phyloP scores from a whole-genome alignment of 2,329 filamentous ascomycete species.

The Fonsecaea multimorphosa region DNA sequence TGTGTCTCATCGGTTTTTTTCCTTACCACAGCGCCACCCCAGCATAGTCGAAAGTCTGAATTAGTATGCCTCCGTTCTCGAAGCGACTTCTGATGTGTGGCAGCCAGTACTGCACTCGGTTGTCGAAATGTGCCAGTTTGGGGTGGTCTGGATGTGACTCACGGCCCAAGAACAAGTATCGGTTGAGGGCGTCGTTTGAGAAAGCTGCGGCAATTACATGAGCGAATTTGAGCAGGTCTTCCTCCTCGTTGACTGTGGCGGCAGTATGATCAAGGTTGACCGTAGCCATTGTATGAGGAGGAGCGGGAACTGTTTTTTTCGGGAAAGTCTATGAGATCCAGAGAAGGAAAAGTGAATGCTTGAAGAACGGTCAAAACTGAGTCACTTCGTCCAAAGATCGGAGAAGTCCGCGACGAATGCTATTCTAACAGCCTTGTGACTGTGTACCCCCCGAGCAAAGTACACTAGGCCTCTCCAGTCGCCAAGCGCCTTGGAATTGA shows the following conservation, averaged over 20 bases:
- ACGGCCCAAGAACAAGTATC: conserved; percentile 27
- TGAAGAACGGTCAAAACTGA: background rate
- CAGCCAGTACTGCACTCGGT: conserved; percentile 25
- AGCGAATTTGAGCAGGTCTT: conserved; percentile 21
- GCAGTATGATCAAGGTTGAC: background rate
- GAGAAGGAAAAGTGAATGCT: background rate
- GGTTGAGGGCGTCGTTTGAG: conserved; percentile 28
- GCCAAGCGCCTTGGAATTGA: background rate
- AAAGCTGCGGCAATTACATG: conserved; percentile 27
- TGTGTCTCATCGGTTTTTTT: background rate
- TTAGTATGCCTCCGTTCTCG: conserved; percentile 22
- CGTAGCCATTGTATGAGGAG: background rate
- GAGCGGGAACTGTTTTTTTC: background rate
- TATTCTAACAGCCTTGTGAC: background rate
- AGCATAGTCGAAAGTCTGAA: conserved; percentile 27
- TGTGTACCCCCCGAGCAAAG: background rate
- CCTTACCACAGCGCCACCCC: conserved; percentile 32
- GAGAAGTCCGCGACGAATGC: background rate
- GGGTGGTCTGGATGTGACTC: conserved; percentile 31
- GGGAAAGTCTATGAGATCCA: background rate
- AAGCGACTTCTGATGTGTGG: conserved; percentile 15
- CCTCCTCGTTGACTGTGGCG: conserved; percentile 2
- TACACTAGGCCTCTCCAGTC: background rate
- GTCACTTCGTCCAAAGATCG: background rate
- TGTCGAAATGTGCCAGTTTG: conserved; percentile 17